Base-by-base conservation (phyloP, 2,329 filamentous ascomycete genomes). In the Xylaria sp. region DNA sequence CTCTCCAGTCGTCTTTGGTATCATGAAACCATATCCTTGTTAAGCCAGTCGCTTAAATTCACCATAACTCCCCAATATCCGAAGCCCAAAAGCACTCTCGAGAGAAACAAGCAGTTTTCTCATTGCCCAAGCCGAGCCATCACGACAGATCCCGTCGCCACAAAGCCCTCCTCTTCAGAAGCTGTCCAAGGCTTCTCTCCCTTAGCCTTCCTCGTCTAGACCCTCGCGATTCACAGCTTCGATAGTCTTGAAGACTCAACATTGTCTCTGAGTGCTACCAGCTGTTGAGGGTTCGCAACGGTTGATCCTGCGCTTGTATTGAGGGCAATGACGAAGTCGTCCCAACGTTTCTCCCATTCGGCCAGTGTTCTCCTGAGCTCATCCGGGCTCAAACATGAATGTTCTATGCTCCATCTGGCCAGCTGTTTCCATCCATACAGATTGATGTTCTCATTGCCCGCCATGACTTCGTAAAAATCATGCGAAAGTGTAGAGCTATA, bases 401-500 rank as follows among this genome's bases (percentile, higher is more conserved):
- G 88, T 66, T 89, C 82, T 15, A 91, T 80, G 73, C 89, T 91
- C 89, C 89, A 91, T 72, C 86, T 80, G 18, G 83, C 83, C 25
- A 91, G 84, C 78, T 93, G 91, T 76, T 91, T 90, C 89, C 91
- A 92, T 52, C 91, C 91, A 71, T 88, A 88, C 0, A 94, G 79
- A 20, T 85, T 87, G 85, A 94, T 92, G 66, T 88, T 85, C 13
- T 85, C 83, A 54, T 88, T 89, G 57, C 91, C 92, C 8, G 92
- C 86, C 84, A 94, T 89, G 67, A 90, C 85, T 76, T 94, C 92
- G 77, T 93, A 94, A 76, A 94, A 93, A 76, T 94, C 92, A 72
- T 93, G 90, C 0, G 90, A 91, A 52, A 94, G 84, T 1, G 89
- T 89, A 15, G 91, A 92, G 71, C 90, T 92, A 66, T 57, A 13